phyloP scores from a whole-genome alignment of 495 filamentous ascomycete genomes.

The Penicillium parvum region DNA sequence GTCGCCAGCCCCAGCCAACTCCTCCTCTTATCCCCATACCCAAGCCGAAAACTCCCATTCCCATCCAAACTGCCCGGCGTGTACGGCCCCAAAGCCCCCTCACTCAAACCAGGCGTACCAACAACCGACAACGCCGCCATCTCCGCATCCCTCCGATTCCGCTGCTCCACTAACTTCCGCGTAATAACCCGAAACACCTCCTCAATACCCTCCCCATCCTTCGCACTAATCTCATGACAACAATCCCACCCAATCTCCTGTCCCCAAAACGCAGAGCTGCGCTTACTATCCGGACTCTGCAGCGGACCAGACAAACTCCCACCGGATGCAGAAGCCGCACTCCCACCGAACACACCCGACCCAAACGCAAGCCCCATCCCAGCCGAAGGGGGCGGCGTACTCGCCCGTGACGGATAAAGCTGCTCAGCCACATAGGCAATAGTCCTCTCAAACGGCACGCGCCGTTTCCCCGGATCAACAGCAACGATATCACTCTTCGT shows the following conservation, averaged over 20 bases:
- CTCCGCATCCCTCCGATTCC: constrained; percentile 58
- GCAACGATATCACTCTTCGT: constrained; percentile 92
- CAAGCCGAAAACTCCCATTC: constrained; percentile 45
- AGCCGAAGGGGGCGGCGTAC: constrained; percentile 63
- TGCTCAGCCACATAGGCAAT: constrained; percentile 94
- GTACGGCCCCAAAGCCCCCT: constrained; percentile 9
- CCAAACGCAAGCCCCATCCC: constrained; percentile 17
- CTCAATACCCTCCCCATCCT: constrained; percentile 92
- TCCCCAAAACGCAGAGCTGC: constrained; percentile 81
- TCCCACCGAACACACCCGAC: constrained; percentile 14
- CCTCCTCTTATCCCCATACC: constrained; percentile 43
- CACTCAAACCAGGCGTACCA: constrained; percentile 38
- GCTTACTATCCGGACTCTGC: constrained; percentile 67
- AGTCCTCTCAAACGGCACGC: constrained; percentile 89
- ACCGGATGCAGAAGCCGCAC: constrained; percentile 20
- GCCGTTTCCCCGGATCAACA: constrained; percentile 65
- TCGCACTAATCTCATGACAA: constrained; percentile 93
- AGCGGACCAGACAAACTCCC: constrained; percentile 38
- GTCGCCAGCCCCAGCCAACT: constrained; percentile 52
- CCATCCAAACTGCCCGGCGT: constrained; percentile 24
- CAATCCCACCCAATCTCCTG: constrained; percentile 93
- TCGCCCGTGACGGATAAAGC: constrained; percentile 60
- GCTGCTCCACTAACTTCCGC: constrained; percentile 89
- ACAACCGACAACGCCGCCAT: constrained; percentile 37
- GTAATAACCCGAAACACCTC: constrained; percentile 96